phyloP scores from a whole-genome alignment of 1,284 basidiomycete species.

The Cutaneotrichosporon sp. region DNA sequence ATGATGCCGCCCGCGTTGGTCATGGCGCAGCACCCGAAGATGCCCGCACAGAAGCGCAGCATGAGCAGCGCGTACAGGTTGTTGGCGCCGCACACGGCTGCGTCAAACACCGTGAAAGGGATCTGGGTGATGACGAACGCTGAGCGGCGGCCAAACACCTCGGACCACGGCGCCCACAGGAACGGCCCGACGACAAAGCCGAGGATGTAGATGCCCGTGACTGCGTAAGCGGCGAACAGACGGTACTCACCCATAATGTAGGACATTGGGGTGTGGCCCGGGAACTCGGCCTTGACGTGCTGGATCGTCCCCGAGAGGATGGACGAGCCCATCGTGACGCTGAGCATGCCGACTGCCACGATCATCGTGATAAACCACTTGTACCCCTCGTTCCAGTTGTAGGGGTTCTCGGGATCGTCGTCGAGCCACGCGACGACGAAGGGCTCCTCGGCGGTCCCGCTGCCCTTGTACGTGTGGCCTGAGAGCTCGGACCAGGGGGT shows the following conservation, averaged over 20 bases:
- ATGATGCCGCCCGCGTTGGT: slow-evolving; percentile 55
- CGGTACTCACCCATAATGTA: slow-evolving; percentile 28
- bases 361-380: slow-evolving; percentile 38
- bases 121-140: slow-evolving; percentile 52
- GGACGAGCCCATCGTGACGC: slow-evolving; percentile 30
- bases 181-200: slow-evolving; percentile 25
- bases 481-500: slow-evolving; percentile 17
- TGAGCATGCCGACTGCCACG: slow-evolving; percentile 26
- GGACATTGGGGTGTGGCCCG: slow-evolving; percentile 23
- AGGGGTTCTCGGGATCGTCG: slow-evolving; percentile 38
- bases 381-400: slow-evolving; percentile 28
- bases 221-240: slow-evolving; percentile 3
- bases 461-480: slow-evolving; percentile 15
- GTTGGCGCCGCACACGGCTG: slow-evolving; percentile 50
- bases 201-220: slow-evolving; percentile 22
- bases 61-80: slow-evolving; percentile 54
- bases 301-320: slow-evolving; percentile 32
- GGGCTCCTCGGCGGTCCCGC: slow-evolving; percentile 50
- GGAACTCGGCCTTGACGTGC: slow-evolving; percentile 28
- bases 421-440: slow-evolving; percentile 47
- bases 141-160: slow-evolving; percentile 43
- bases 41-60: slow-evolving; percentile 55
- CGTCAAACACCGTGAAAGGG: slow-evolving; percentile 53
- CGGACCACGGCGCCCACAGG: slow-evolving; percentile 39
- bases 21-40: slow-evolving; percentile 52